Evolutionary conservation across 495 filamentous ascomycete species (phyloP).

Genomic region (Penicillium mononematosum): DNA sequence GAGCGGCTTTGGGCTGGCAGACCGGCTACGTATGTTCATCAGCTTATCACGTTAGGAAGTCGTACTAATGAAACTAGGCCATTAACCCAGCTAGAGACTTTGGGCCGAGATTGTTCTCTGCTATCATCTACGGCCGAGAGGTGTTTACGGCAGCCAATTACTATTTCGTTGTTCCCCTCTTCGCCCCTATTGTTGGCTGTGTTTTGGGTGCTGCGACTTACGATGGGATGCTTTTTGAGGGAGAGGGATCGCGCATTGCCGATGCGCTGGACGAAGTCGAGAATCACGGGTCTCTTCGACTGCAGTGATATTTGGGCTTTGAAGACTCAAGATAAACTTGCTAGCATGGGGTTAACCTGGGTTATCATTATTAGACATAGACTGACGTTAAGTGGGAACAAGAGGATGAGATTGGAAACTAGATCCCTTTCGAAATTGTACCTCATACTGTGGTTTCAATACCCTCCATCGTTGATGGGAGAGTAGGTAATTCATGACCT

Average conservation of each 20-base stretch:
- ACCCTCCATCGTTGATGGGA: no score
- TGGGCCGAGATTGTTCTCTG: slow-evolving; percentile 36
- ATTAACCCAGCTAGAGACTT: slow-evolving; percentile 40
- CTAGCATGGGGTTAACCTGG: not conserved
- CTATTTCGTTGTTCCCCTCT: slow-evolving; percentile 37
- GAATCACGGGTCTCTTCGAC: slow-evolving; percentile 27
- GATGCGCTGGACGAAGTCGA: slow-evolving; percentile 33
- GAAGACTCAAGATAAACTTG: not conserved
- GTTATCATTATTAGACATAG: not conserved
- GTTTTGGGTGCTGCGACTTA: slow-evolving; percentile 31
- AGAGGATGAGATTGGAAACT: not conserved
- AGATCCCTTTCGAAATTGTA: no score
- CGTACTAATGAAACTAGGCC: slow-evolving; percentile 24
- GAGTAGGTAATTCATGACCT: no score
- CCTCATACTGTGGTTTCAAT: no score
- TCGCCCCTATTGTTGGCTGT: slow-evolving; percentile 36
- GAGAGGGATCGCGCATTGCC: slow-evolving; percentile 34
- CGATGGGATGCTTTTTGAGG: slow-evolving; percentile 33
- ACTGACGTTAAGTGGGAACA: not conserved
- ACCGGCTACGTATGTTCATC: slow-evolving; percentile 36
- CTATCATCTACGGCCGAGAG: slow-evolving; percentile 35
- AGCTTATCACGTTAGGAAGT: not conserved
- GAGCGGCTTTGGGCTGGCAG: slow-evolving; percentile 38
- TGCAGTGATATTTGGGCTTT: slow-evolving; percentile 20
- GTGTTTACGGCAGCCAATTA: slow-evolving; percentile 34